These are phyloP conservation scores for Paecilomyces fulvus DNA, from an alignment of 2,329 filamentous ascomycete genomes.

Conservation along the genomic window DNA sequence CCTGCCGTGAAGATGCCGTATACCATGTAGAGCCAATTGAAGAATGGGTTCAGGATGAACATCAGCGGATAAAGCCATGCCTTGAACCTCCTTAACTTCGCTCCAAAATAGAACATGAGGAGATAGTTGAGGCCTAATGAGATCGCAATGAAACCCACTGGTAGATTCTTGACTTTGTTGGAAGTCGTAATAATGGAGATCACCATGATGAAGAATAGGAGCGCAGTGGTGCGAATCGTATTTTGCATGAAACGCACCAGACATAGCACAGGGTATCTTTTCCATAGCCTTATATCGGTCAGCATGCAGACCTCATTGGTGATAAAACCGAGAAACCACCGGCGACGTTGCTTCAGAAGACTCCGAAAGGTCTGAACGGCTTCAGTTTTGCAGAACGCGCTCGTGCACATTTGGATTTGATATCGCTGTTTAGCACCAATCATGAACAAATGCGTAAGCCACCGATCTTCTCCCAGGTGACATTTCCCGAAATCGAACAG, in stretches of 20 bases:
- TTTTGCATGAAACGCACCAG: conserved; percentile 90
- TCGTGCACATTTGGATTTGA: conserved; percentile 96
- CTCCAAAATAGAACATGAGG: conserved; percentile 92
- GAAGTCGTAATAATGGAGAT: conserved; percentile 78
- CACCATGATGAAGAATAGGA: conserved; percentile 90
- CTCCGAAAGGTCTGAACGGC: conserved; percentile 81
- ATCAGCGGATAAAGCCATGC: conserved; percentile 92
- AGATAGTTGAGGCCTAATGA: conserved; percentile 89
- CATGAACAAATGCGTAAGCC: conserved; percentile 98
- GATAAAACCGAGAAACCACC: conserved; percentile 96
- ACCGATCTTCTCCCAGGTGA: conserved; percentile 89
- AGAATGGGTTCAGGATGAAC: conserved; percentile 91
- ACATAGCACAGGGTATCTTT: conserved; percentile 76
- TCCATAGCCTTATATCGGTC: conserved; percentile 88
- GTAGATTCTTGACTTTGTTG: conserved; percentile 67
- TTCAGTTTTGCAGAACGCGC: conserved; percentile 96
- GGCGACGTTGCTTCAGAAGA: conserved; percentile 83
- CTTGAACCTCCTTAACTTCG: conserved; percentile 80
- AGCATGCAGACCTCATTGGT: conserved; percentile 98
- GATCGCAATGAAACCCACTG: conserved; percentile 86
- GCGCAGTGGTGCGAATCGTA: conserved; percentile 86
- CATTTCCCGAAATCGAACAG: conserved; percentile 95
- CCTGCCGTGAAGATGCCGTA: conserved; percentile 94
- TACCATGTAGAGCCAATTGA: conserved; percentile 98
- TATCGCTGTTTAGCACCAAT: conserved; percentile 87